Evolutionary conservation across 2,329 filamentous ascomycete species (phyloP).

Genomic region (Diaporthe caulivora): DNA sequence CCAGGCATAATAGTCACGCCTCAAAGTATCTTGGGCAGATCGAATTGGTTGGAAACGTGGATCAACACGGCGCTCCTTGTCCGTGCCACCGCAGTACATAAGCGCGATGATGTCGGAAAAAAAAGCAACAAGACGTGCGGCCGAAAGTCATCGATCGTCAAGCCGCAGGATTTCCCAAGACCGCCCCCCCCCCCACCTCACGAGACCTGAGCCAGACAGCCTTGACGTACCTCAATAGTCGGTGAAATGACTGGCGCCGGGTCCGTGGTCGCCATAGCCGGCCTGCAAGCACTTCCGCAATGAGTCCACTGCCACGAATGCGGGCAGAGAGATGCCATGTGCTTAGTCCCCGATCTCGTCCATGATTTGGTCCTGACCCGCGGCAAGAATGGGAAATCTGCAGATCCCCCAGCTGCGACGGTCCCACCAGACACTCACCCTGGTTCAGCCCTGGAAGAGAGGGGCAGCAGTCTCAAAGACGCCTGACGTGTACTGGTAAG

Average conservation of each 20-base stretch:
- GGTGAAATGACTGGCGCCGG: constrained; percentile 36
- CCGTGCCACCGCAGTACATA: constrained; percentile 10
- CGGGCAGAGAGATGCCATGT: constrained; percentile 29
- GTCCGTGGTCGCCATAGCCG: constrained; percentile 32
- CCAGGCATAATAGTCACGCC: background rate
- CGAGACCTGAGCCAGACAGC: constrained; percentile 26
- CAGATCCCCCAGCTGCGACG: constrained; percentile 28
- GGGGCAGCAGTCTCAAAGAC: constrained; percentile 11
- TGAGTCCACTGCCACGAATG: constrained; percentile 24
- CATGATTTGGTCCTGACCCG: constrained; percentile 30
- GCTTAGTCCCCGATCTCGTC: constrained; percentile 25
- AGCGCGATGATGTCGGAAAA: background rate
- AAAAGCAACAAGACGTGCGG: constrained; percentile 23
- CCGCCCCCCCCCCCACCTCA: constrained; percentile 28
- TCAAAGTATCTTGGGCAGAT: background rate
- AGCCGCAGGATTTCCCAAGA: background rate
- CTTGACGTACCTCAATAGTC: constrained; percentile 34
- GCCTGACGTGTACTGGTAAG: constrained; percentile 9
- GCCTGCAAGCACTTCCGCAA: constrained; percentile 33
- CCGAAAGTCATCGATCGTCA: constrained; percentile 21
- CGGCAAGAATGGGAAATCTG: constrained; percentile 37
- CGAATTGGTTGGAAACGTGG: constrained; percentile 10
- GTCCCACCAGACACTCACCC: constrained; percentile 27
- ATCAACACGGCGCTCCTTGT: constrained; percentile 14
- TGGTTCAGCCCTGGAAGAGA: constrained; percentile 36